These are phyloP conservation scores for Vinca minor DNA, from an alignment of 257 asterid genomes.

Conservation along the genomic window DNA sequence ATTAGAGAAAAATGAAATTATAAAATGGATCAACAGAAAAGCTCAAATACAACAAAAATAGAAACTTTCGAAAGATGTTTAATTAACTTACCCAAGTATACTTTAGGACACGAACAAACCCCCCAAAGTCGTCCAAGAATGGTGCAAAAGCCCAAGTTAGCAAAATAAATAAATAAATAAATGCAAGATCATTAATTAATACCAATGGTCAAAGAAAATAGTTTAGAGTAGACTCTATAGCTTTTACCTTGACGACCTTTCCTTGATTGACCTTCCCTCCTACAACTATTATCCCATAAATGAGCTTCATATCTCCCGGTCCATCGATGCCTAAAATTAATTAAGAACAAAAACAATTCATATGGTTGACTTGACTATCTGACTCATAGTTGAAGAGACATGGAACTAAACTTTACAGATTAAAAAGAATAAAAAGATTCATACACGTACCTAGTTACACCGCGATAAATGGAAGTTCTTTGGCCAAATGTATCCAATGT, in stretches of 20 bases:
- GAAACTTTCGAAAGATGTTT: neutral
- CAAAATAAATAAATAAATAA: too few relatives aligned
- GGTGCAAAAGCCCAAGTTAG: neutral
- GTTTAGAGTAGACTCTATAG: neutral
- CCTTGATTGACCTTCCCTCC: slow-evolving; percentile 88
- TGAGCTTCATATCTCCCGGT: slow-evolving; percentile 94
- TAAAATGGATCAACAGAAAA: neutral
- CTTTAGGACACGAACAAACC: slow-evolving; percentile 25
- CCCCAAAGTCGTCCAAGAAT: slow-evolving; percentile 6
- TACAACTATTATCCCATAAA: slow-evolving; percentile 90
- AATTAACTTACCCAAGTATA: slow-evolving; percentile 58
- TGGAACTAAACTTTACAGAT: too few relatives aligned
- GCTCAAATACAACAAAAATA: neutral
- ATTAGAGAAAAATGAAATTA: neutral
- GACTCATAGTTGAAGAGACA: too few relatives aligned
- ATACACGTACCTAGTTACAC: slow-evolving; percentile 65
- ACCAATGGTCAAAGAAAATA: neutral
- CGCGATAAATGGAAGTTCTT: slow-evolving; percentile 89
- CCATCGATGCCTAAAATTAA: slow-evolving; percentile 70
- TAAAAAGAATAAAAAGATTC: too few relatives aligned
- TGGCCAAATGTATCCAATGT: slow-evolving; percentile 83
- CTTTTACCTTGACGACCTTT: slow-evolving; percentile 88
- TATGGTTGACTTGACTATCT: too few relatives aligned
- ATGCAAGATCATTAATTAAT: neutral
- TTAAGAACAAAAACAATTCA: neutral